Conservation (phyloP, 2,329 filamentous ascomycete genomes). For the Teratosphaeria pseudoeucalypti region DNA sequence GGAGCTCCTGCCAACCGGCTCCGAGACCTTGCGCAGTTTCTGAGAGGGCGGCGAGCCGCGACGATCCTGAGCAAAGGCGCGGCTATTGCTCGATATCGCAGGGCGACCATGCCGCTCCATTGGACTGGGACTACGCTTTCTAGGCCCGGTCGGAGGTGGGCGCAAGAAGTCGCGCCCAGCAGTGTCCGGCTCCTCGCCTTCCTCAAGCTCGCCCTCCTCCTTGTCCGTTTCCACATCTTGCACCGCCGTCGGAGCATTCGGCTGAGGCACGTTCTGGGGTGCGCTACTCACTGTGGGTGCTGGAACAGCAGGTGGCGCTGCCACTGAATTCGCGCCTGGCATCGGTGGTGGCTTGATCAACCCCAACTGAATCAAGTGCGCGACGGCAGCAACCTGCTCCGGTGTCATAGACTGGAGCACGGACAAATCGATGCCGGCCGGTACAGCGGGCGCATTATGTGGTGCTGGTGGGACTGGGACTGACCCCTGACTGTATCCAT, state of each 20-base stretch:
- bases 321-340: neutral
- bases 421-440: slow-evolving; percentile 13
- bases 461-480: neutral
- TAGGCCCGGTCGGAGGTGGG: slow-evolving; percentile 19
- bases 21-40: neutral
- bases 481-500: neutral
- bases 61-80: neutral
- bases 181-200: slow-evolving; percentile 42
- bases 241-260: neutral
- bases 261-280: neutral
- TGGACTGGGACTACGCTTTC: slow-evolving; percentile 10
- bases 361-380: slow-evolving; percentile 17
- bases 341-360: slow-evolving; percentile 13
- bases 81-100: neutral
- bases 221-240: slow-evolving; percentile 31
- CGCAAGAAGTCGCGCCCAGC: slow-evolving; percentile 14
- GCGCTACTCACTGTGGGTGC: neutral
- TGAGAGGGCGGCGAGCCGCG: neutral
- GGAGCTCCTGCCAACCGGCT: neutral
- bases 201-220: slow-evolving; percentile 74
- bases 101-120: neutral
- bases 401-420: slow-evolving; percentile 15
- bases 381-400: slow-evolving; percentile 19
- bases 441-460: slow-evolving; percentile 12
- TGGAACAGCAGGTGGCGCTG: neutral